Percentiles rank a stretch among this genome's conserved stretches.
Evolutionary conservation across 2,329 filamentous ascomycete species (phyloP).

Genomic region (Lecanicillium sp.): DNA sequence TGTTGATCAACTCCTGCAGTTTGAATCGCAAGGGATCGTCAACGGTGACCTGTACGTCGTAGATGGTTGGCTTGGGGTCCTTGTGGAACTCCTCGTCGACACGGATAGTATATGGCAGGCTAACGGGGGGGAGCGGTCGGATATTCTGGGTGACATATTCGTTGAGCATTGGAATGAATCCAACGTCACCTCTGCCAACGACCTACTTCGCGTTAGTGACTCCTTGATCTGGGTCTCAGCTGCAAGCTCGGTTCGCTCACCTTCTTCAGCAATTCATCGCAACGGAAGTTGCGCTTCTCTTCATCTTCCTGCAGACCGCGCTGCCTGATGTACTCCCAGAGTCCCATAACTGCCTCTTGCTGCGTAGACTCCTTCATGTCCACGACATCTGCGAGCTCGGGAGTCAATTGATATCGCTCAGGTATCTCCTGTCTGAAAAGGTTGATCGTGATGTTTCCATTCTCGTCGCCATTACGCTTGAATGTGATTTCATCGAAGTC

Average conservation of each 20-base stretch:
- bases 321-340: slow-evolving; percentile 91
- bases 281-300: slow-evolving; percentile 86
- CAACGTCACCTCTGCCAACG: slow-evolving; percentile 65
- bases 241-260: slow-evolving; percentile 44
- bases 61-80: slow-evolving; percentile 71
- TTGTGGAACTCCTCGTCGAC: slow-evolving; percentile 80
- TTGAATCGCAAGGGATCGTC: slow-evolving; percentile 73
- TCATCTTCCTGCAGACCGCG: slow-evolving; percentile 89
- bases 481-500: slow-evolving; percentile 92
- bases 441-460: slow-evolving; percentile 84
- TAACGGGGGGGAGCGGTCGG: slow-evolving; percentile 70
- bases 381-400: slow-evolving; percentile 73
- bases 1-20: slow-evolving; percentile 59
- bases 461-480: slow-evolving; percentile 86
- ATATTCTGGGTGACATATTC: slow-evolving; percentile 77
- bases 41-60: slow-evolving; percentile 79
- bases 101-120: slow-evolving; percentile 86
- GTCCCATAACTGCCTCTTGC: slow-evolving; percentile 78
- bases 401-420: slow-evolving; percentile 75
- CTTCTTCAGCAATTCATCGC: slow-evolving; percentile 73
- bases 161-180: slow-evolving; percentile 80
- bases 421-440: slow-evolving; percentile 77
- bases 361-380: slow-evolving; percentile 84
- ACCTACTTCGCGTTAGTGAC: slow-evolving; percentile 45
- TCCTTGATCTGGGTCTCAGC: not conserved